Conservation (phyloP, 768 basidiomycete genomes). For the Termitomyces sp. region DNA sequence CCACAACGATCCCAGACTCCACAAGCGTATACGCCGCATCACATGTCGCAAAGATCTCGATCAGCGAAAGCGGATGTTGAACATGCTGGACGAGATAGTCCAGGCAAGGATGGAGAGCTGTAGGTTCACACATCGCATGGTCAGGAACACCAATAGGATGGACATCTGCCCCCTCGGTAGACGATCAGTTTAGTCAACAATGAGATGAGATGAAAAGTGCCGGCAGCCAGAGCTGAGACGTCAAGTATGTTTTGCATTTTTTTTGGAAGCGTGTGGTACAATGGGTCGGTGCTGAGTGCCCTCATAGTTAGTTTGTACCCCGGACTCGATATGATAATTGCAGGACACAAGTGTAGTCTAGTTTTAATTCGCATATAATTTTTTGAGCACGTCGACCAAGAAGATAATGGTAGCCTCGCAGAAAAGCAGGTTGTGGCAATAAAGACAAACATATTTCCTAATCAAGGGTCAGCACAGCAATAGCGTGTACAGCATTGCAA, state of each 20-base stretch:
- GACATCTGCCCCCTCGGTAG: slow-evolving; percentile 21
- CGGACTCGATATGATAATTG: too few relatives aligned
- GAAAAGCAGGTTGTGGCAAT: not conserved
- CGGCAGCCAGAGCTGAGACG: not conserved
- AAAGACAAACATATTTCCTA: not conserved
- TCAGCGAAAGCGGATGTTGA: slow-evolving; percentile 46
- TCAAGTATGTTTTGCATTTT: not conserved
- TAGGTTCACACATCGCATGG: slow-evolving; percentile 55
- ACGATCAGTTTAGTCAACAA: slow-evolving; percentile 1
- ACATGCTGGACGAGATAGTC: slow-evolving; percentile 69
- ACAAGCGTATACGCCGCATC: slow-evolving; percentile 16
- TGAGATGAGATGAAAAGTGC: not conserved
- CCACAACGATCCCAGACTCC: slow-evolving; percentile 13
- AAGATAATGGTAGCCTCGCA: not conserved
- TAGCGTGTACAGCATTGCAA: not conserved
- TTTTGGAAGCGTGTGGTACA: not conserved
- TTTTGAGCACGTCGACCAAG: not conserved
- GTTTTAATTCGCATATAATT: not conserved
- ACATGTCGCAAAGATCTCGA: slow-evolving; percentile 12
- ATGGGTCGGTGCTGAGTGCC: not conserved
- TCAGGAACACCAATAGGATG: slow-evolving; percentile 36
- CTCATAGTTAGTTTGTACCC: not conserved
- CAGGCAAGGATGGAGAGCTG: slow-evolving; percentile 76
- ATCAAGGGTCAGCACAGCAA: not conserved
- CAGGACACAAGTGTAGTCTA: not conserved